A percentile compares a stretch with the other conserved stretches of the same genome.
phyloP scores from a whole-genome alignment of 1,284 basidiomycete genomes.

The Trichosporon inkin region DNA sequence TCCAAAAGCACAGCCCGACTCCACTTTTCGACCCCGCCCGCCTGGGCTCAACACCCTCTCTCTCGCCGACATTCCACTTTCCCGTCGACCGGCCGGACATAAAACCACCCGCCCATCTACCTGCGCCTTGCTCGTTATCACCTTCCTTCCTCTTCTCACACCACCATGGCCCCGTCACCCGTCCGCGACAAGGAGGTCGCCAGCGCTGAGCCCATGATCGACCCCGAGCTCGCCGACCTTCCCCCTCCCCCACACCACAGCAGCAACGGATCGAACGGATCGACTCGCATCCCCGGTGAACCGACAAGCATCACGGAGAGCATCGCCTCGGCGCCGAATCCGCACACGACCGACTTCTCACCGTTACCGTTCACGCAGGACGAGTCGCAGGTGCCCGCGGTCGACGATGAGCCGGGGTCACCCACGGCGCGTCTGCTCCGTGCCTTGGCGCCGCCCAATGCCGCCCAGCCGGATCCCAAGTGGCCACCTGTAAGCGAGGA shows the following conservation, averaged over 20 bases:
- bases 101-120: background rate
- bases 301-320: constrained; percentile 38
- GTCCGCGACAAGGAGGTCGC: constrained; percentile 10
- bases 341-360: constrained; percentile 41
- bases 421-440: constrained; percentile 42
- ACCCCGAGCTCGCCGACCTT: constrained; percentile 38
- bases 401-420: constrained; percentile 40
- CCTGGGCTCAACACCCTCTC: background rate
- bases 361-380: constrained; percentile 32
- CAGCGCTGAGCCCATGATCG: constrained; percentile 28
- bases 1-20: background rate
- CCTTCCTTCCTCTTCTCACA: constrained; percentile 9
- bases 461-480: constrained; percentile 36
- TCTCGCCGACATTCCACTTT: background rate
- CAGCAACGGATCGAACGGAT: constrained; percentile 15
- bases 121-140: background rate
- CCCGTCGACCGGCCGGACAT: background rate
- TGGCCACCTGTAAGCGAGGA: constrained; percentile 41
- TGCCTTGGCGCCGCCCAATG: constrained; percentile 44
- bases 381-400: constrained; percentile 33
- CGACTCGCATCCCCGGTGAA: constrained; percentile 21
- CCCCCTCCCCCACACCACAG: constrained; percentile 32
- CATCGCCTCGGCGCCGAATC: constrained; percentile 43
- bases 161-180: constrained; percentile 15
- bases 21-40: background rate